A percentile compares a stretch with the other conserved stretches of the same genome.
Evolutionary conservation across 2,329 filamentous ascomycete species (phyloP).

Genomic region (Scedosporium minutisporum): DNA sequence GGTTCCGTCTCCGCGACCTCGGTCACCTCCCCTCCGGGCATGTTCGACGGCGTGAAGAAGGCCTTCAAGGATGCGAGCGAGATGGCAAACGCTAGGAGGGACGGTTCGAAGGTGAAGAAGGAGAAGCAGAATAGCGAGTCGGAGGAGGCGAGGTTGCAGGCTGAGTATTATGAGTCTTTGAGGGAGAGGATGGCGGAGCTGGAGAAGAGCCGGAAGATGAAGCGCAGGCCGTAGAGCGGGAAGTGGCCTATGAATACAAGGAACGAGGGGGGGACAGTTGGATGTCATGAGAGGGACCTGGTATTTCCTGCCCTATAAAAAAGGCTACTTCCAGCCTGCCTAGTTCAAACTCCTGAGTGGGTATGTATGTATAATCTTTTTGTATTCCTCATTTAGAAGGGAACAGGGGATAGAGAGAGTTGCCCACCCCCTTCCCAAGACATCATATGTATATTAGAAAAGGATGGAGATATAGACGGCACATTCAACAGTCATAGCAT

Average conservation of each 20-base stretch:
- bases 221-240: constrained; percentile 10
- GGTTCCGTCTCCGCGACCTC: background rate
- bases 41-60: constrained; percentile 24
- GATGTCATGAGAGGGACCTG: background rate
- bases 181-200: constrained; percentile 20
- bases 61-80: constrained; percentile 26
- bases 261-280: background rate
- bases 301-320: background rate
- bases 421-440: background rate
- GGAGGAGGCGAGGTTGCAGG: constrained; percentile 21
- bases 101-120: constrained; percentile 25
- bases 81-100: constrained; percentile 19
- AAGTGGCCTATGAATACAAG: background rate
- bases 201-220: constrained; percentile 24
- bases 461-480: background rate
- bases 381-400: background rate
- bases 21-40: background rate
- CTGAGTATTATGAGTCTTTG: constrained; percentile 17
- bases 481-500: background rate
- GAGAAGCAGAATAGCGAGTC: constrained; percentile 21
- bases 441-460: constrained; percentile 1
- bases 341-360: background rate
- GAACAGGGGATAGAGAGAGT: background rate
- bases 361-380: background rate
- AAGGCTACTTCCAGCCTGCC: background rate